Conservation (phyloP, 495 filamentous ascomycete genomes). For the Hyphodiscus hymeniophilus region DNA sequence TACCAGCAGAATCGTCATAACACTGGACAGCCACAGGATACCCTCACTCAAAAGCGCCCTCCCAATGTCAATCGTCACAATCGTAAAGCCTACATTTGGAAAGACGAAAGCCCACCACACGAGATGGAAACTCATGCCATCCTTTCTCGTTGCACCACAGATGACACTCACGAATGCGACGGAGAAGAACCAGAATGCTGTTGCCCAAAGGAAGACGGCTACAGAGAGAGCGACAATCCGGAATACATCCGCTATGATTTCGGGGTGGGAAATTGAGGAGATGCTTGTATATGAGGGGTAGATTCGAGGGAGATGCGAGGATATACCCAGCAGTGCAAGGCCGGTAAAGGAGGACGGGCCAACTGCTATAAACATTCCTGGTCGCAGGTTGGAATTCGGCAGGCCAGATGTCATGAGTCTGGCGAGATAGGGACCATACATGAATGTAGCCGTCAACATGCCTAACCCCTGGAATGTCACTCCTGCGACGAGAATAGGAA, state of each 20-base stretch:
- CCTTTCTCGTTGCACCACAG: slow-evolving; percentile 25
- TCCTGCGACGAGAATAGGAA: no score
- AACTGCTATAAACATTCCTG: slow-evolving; percentile 63
- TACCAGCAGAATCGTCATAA: slow-evolving; percentile 44
- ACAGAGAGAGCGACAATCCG: slow-evolving; percentile 39
- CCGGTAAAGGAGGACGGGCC: slow-evolving; percentile 61
- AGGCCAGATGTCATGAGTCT: slow-evolving; percentile 14
- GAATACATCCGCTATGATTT: slow-evolving; percentile 28
- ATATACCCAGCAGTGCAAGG: slow-evolving; percentile 61
- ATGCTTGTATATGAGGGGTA: slow-evolving; percentile 32
- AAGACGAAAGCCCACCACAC: slow-evolving; percentile 52
- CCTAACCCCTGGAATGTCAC: no score
- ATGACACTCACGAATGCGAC: slow-evolving; percentile 48
- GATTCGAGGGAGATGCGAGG: slow-evolving; percentile 30
- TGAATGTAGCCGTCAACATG: no score
- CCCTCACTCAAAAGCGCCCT: slow-evolving; percentile 31
- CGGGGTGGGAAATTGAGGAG: slow-evolving; percentile 22
- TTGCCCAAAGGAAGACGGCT: slow-evolving; percentile 59
- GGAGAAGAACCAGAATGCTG: slow-evolving; percentile 67
- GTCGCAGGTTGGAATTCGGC: slow-evolving; percentile 19
- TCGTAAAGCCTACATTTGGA: slow-evolving; percentile 49
- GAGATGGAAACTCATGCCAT: slow-evolving; percentile 39
- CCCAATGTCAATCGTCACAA: slow-evolving; percentile 40
- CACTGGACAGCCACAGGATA: slow-evolving; percentile 36
- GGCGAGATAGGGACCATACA: no score